Conservation (phyloP, 208 protist species). For the Trypanosoma brucei region DNA sequence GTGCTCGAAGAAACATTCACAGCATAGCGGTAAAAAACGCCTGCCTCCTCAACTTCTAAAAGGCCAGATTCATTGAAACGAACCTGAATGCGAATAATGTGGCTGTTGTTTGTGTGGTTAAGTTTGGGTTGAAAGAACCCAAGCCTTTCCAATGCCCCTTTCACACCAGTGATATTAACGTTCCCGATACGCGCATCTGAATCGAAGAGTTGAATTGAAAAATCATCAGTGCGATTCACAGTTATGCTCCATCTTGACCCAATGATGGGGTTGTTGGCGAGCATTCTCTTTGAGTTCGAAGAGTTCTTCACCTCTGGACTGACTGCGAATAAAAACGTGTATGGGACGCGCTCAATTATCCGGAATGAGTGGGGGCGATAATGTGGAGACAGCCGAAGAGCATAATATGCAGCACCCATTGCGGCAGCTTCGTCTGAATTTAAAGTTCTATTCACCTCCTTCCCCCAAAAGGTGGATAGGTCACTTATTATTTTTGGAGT, state of each 20-base stretch:
- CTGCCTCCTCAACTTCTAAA: constrained; percentile 56
- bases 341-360: constrained; percentile 53
- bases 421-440: constrained; percentile 90
- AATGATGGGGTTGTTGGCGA: constrained; percentile 35
- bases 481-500: constrained; percentile 83
- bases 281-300: constrained; percentile 18
- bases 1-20: constrained; percentile 43
- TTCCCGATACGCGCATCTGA: constrained; percentile 26
- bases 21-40: constrained; percentile 54
- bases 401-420: constrained; percentile 84
- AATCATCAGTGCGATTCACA: constrained; percentile 73
- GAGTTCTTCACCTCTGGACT: constrained; percentile 26
- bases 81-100: constrained; percentile 77
- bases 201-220: constrained; percentile 53
- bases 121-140: constrained; percentile 33
- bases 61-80: constrained; percentile 66
- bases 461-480: constrained; percentile 45
- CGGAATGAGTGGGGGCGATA: constrained; percentile 77
- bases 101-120: constrained; percentile 67
- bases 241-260: constrained; percentile 56
- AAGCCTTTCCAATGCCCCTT: constrained; percentile 34
- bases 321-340: constrained; percentile 48
- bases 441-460: constrained; percentile 75
- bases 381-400: constrained; percentile 62
- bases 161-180: constrained; percentile 47